These are phyloP conservation scores for Avena atlantica DNA, from an alignment of 176 grass and related monocot species.

Conservation along the genomic window DNA sequence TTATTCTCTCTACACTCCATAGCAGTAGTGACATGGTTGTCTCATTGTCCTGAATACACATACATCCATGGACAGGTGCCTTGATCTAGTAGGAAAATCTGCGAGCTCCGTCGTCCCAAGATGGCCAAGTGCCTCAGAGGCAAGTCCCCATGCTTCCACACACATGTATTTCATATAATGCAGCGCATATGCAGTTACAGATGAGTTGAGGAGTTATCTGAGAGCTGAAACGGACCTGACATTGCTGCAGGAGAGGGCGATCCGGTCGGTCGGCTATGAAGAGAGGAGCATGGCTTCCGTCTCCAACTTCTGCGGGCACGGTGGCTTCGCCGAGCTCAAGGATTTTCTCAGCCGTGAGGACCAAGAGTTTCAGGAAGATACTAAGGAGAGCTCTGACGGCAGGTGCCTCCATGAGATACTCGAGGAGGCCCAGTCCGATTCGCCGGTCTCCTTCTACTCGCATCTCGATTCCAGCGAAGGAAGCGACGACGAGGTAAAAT, in stretches of 20 bases:
- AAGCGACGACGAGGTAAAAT: constrained; percentile 69
- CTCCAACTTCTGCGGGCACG: constrained; percentile 33
- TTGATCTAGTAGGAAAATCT: constrained; percentile 39
- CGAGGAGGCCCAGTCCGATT: constrained; percentile 80
- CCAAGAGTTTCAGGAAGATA: constrained; percentile 51
- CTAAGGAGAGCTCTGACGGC: constrained; percentile 79
- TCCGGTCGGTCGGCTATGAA: constrained; percentile 30
- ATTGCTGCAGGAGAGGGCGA: constrained; percentile 52
- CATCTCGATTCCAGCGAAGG: constrained; percentile 65
- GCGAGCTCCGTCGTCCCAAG: constrained; percentile 39
- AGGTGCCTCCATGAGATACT: constrained; percentile 97
- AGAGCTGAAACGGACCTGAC: constrained; percentile 31
- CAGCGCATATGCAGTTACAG: neutral
- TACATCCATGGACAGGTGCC: constrained; percentile 63
- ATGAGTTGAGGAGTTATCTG: constrained; percentile 33
- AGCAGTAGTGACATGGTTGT: neutral
- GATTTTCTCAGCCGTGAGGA: constrained; percentile 52
- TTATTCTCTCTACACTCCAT: neutral
- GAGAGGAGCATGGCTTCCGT: constrained; percentile 36
- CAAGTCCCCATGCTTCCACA: constrained; percentile 14
- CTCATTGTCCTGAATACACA: constrained; percentile 36
- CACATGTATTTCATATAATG: constrained; percentile 17
- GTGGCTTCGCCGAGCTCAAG: constrained; percentile 54
- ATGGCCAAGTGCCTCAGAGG: constrained; percentile 44
- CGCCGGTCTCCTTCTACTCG: constrained; percentile 76